Evolutionary conservation across 2,329 filamentous ascomycete species (phyloP), one percentile per base, ranked within the genome.

Genomic region (Ophiostoma australiae): DNA sequence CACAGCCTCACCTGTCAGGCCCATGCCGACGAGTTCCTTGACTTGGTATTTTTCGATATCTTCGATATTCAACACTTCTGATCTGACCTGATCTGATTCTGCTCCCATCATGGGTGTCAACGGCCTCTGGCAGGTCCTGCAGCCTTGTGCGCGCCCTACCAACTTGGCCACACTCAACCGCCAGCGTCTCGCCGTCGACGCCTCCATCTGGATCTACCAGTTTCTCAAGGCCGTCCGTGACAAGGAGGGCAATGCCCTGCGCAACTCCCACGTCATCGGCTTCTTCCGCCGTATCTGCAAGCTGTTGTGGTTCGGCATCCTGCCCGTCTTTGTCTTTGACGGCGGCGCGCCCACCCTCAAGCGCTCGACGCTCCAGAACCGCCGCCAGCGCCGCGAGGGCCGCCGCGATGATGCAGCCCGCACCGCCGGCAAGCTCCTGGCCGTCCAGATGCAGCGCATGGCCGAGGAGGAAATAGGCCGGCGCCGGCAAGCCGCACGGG

Each of bases 141-240:
- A 97, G 81, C 95, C 95, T 66, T 97, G 93, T 78, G 95, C 95
- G 67, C 91, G 95, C 52, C 96, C 95, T 27, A 97, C 96, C 74
- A 97, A 97, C 80, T 90, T 99, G 76, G 94, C 96, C 76, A 97
- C 94, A 17, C 89, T 99, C 73, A 98, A 98, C 80, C 92, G 91
- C 76, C 97, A 97, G 82, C 93, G 95, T 20, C 90, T 99, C 68
- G 96, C 95, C 67, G 93, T 99, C 75, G 95, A 99, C 81, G 95
- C 96, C 72, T 97, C 94, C 15, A 99, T 99, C 79, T 99, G 95
- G 95, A 98, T 99, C 76, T 99, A 99, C 84, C 95, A 99, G 78
- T 99, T 99, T 78, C 88, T 99, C 76, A 99, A 99, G 82, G 95
- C 96, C 11, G 95, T 99, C 13, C 94, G 95, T 76, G 95, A 99